Percentiles rank a stretch among this genome's conserved stretches.
phyloP scores from a whole-genome alignment of 192 early-diverging fungal genomes.

The Podila verticillata region DNA sequence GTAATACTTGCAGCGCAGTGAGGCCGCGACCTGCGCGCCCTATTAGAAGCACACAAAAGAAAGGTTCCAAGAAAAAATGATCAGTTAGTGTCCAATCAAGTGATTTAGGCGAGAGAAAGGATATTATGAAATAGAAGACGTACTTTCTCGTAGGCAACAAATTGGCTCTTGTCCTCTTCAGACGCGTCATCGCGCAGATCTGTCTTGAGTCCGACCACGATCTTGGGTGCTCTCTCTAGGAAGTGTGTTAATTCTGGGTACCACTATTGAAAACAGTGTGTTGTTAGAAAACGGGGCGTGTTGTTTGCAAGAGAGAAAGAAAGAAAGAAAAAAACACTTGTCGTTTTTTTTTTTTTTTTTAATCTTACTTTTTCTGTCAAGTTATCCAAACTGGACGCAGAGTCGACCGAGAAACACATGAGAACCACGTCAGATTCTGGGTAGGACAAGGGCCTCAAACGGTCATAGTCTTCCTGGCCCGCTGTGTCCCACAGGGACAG shows the following conservation, averaged over 20 bases:
- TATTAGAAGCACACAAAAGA: constrained; percentile 14
- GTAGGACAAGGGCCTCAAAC: constrained; percentile 73
- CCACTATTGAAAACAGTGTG: constrained; percentile 24
- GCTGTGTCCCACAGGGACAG: constrained; percentile 81
- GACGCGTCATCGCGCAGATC: constrained; percentile 50
- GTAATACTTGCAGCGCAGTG: constrained; percentile 58
- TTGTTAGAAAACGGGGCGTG: too few species aligned
- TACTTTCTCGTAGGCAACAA: constrained; percentile 30
- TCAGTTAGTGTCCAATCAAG: neutral
- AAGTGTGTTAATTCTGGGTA: constrained; percentile 60
- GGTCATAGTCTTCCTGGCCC: constrained; percentile 80
- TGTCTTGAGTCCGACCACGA: constrained; percentile 62
- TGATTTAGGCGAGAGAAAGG: neutral
- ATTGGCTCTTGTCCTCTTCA: constrained; percentile 20
- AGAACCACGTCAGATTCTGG: constrained; percentile 76
- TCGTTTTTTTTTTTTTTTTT: too few species aligned
- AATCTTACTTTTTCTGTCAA: constrained; percentile 72
- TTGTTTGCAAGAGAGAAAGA: too few species aligned
- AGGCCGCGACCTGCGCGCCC: constrained; percentile 55
- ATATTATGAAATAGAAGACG: neutral
- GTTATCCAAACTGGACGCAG: constrained; percentile 80
- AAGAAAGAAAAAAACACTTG: too few species aligned
- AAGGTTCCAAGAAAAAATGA: neutral
- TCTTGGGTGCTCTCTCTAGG: constrained; percentile 53
- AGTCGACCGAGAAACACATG: constrained; percentile 74